Evolutionary conservation across 2,329 filamentous ascomycete genomes (phyloP), one percentile per base, ranked within the genome.

Genomic region (Fusarium hostae): DNA sequence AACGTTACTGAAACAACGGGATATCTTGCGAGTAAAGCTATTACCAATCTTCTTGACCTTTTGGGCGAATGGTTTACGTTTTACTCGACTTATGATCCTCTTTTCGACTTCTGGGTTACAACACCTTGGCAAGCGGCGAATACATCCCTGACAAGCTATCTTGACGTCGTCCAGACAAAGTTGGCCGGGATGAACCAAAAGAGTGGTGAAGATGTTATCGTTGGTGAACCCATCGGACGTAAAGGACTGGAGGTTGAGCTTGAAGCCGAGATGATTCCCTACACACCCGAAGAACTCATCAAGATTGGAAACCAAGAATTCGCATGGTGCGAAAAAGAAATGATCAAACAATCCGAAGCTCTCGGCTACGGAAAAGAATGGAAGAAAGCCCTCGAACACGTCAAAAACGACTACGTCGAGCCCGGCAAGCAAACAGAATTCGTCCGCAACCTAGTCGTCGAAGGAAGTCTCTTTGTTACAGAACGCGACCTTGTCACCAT

Each of bases 21-120:
- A 0, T 70, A 72, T 10, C 70, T 73, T 0, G 70, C 70, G 0
- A 63, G 48, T 0, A 72, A 70, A 3, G 70, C 70, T 0, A 66
- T 73, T 5, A 37, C 37, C 4, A 47, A 32, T 1, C 54, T 72
- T 2, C 20, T 73, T 1, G 70, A 70, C 2, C 30, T 39, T 8
- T 20, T 72, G 8, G 44, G 30, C 3, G 70, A 72, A 10, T 72
- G 70, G 70, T 73, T 56, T 8, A 55, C 44, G 0, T 73, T 72
- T 8, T 73, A 72, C 57, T 70, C 70, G 2, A 70, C 70, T 1
- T 72, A 72, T 1, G 70, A 72, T 12, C 70, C 70, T 0, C 16
- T 72, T 1, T 73, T 72, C 7, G 70, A 72, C 16, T 72, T 70
- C 34, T 72, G 70, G 70, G 70, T 67, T 2, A 73, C 70, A 3